phyloP scores from a whole-genome alignment of 2,329 filamentous ascomycete genomes.

The Penicillium janthinellum region DNA sequence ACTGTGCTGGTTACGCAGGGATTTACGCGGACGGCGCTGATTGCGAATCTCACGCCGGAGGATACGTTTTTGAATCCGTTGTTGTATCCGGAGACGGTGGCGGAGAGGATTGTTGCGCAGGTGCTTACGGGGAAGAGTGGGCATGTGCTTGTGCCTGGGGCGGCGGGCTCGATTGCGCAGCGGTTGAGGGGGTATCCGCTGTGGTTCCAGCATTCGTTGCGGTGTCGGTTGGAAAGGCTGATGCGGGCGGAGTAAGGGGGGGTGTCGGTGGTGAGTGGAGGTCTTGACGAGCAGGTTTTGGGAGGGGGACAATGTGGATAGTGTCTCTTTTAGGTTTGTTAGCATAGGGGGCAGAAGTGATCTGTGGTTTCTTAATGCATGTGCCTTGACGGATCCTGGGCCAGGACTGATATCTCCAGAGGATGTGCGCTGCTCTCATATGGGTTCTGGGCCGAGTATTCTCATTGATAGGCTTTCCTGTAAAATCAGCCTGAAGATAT shows the following conservation, averaged over 20 bases:
- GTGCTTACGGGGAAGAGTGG: slow-evolving; percentile 61
- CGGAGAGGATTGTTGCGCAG: slow-evolving; percentile 63
- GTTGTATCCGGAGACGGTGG: slow-evolving; percentile 64
- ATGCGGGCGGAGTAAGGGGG: slow-evolving; percentile 23
- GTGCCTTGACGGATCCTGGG: too few species aligned
- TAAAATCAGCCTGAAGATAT: neutral
- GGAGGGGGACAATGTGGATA: neutral
- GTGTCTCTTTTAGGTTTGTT: neutral
- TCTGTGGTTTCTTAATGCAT: too few species aligned
- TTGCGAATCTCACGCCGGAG: slow-evolving; percentile 57
- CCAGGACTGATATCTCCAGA: too few species aligned
- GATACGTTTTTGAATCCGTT: slow-evolving; percentile 56
- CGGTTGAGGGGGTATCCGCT: slow-evolving; percentile 57
- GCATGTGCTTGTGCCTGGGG: slow-evolving; percentile 58
- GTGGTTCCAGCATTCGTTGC: slow-evolving; percentile 62
- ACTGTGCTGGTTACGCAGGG: slow-evolving; percentile 66
- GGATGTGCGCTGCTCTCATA: too few species aligned
- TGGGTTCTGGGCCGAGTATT: neutral
- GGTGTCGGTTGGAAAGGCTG: slow-evolving; percentile 43
- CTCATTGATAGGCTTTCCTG: neutral
- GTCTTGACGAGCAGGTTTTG: neutral
- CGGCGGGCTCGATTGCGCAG: slow-evolving; percentile 47
- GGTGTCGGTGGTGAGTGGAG: neutral
- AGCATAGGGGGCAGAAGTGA: too few species aligned
- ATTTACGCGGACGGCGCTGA: slow-evolving; percentile 64